Conservation (phyloP, 2,329 filamentous ascomycete genomes). For the Rachicladosporium sp. region DNA sequence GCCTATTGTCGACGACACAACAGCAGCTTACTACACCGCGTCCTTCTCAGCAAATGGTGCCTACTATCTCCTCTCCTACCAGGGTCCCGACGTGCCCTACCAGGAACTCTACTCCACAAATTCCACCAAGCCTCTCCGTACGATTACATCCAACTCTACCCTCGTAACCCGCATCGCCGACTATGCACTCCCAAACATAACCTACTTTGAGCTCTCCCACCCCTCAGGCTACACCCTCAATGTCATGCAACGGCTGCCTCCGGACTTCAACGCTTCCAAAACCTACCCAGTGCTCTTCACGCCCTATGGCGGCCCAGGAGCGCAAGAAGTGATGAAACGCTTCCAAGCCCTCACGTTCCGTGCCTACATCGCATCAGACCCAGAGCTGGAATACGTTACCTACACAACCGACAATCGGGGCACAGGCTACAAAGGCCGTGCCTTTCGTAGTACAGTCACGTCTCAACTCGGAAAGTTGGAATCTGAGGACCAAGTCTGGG, state of each 20-base stretch:
- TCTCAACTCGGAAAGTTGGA: slow-evolving; percentile 51
- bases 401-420: slow-evolving; percentile 58
- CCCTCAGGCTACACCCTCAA: slow-evolving; percentile 50
- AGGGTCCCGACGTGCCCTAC: slow-evolving; percentile 55
- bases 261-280: slow-evolving; percentile 49
- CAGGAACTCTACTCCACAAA: slow-evolving; percentile 53
- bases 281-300: slow-evolving; percentile 57
- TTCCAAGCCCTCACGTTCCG: slow-evolving; percentile 47
- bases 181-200: slow-evolving; percentile 53
- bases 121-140: slow-evolving; percentile 43
- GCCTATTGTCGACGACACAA: slow-evolving; percentile 48
- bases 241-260: slow-evolving; percentile 52
- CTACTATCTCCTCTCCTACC: slow-evolving; percentile 55
- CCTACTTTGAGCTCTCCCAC: slow-evolving; percentile 50
- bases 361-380: slow-evolving; percentile 53
- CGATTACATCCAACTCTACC: slow-evolving; percentile 47
- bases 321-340: slow-evolving; percentile 47
- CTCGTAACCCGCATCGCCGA: slow-evolving; percentile 43
- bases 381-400: slow-evolving; percentile 55
- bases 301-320: slow-evolving; percentile 55
- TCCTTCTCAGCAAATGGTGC: slow-evolving; percentile 51
- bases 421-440: slow-evolving; percentile 51
- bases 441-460: slow-evolving; percentile 47
- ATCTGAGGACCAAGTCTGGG: slow-evolving; percentile 55
- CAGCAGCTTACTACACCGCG: slow-evolving; percentile 48